phyloP scores from a whole-genome alignment of 805 yeast genomes.

The Schwanniomyces yamadae region DNA sequence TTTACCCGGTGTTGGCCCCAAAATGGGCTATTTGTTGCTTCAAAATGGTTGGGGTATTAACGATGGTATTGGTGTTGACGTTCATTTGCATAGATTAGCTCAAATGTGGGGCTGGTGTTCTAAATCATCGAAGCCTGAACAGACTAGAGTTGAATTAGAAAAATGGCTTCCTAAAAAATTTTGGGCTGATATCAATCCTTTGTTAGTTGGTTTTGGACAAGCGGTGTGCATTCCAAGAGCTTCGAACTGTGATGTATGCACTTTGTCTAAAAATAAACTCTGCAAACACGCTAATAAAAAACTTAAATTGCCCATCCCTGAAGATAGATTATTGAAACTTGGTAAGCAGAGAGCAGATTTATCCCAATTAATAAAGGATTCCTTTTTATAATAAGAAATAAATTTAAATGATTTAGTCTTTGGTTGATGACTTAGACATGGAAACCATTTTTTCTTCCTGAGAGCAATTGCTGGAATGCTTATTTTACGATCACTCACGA shows the following conservation, averaged over 20 bases:
- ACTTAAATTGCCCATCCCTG: constrained; percentile 24
- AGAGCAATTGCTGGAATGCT: background rate
- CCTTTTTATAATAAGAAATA: background rate
- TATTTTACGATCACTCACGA: background rate
- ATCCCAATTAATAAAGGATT: constrained; percentile 15
- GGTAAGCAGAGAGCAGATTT: constrained; percentile 34
- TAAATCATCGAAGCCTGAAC: constrained; percentile 64
- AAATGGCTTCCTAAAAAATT: constrained; percentile 68
- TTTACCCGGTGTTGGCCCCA: constrained; percentile 93
- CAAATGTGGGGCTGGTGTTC: constrained; percentile 79
- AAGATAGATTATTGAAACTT: constrained; percentile 28
- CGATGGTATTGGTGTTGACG: constrained; percentile 91
- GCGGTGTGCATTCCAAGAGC: constrained; percentile 75
- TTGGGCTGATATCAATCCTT: constrained; percentile 85
- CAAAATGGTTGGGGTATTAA: constrained; percentile 80
- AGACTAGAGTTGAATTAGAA: constrained; percentile 66
- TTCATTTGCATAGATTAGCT: constrained; percentile 80
- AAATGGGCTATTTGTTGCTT: constrained; percentile 82
- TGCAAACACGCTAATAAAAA: constrained; percentile 60
- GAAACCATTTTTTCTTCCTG: too few species aligned
- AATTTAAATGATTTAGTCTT: too few species aligned
- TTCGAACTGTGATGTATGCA: constrained; percentile 69
- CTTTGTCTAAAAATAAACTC: constrained; percentile 48
- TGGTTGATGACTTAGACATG: too few species aligned
- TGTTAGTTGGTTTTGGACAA: constrained; percentile 93